Base-by-base conservation (phyloP, 2,329 filamentous ascomycete species). In the Diaporthe vaccinii region DNA sequence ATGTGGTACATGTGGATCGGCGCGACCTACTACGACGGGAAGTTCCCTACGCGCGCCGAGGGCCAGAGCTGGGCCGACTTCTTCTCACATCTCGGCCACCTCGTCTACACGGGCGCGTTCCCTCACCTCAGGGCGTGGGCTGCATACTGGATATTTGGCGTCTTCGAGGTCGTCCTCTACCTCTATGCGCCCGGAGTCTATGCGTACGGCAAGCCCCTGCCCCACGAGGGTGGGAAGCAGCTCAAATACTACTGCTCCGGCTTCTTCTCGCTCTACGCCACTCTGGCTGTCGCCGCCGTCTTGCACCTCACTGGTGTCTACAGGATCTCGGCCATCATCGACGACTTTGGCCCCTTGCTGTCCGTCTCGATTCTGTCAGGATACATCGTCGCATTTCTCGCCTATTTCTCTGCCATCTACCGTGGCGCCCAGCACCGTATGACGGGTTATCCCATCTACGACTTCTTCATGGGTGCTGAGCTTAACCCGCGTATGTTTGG, bases 1-100 rank as follows among this genome's bases (percentile, higher is more conserved):
- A 98, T 98, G 96, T 98, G 95, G 90, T 98, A 98, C 87, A 98
- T 99, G 96, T 98, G 96, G 96, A 93, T 98, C 84, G 97, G 97
- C 69, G 94, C 96, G 46, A 96, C 93, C 68, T 98, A 96, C 86
- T 99, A 98, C 86, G 88, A 95, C 82, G 96, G 96, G 79, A 92
- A 94, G 78, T 88, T 97, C 70, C 97, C 97, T 22, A 85, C 87
- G 58, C 94, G 91, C 1, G 85, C 86, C 2, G 83, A 90, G 58
- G 93, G 90, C 57, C 89, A 98, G 87, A 92, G 88, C 79, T 91
- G 91, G 82, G 79, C 81, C 17, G 92, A 96, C 25, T 98, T 98
- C 82, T 88, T 90, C 73, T 84, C 87, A 75, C 92, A 98, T 78
- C 84, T 98, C 83, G 89, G 86, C 78, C 82, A 92, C 77, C 87